Percentiles rank a stretch among this genome's conserved stretches.
phyloP scores from a whole-genome alignment of 2,329 filamentous ascomycete genomes.

The Delphinella strobiligena region DNA sequence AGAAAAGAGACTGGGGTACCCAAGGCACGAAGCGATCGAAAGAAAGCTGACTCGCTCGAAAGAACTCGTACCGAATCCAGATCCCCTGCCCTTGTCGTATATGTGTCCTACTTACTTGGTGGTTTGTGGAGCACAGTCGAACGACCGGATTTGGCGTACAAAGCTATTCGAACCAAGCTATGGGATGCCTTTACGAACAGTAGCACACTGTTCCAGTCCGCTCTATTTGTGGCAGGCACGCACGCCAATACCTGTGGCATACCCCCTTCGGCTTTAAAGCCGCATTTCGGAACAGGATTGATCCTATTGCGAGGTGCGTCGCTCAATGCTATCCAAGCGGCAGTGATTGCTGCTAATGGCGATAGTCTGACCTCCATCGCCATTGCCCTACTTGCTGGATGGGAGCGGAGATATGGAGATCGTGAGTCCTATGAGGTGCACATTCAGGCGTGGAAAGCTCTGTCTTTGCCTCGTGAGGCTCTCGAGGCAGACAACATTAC shows the following conservation, averaged over 20 bases:
- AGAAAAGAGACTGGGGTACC: neutral
- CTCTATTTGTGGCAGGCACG: conserved; percentile 14
- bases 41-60: neutral
- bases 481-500: conserved; percentile 12
- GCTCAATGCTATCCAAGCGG: conserved; percentile 11
- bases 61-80: neutral
- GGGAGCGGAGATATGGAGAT: conserved; percentile 16
- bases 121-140: conserved; percentile 8
- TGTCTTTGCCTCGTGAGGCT: conserved; percentile 9
- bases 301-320: conserved; percentile 13
- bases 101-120: neutral
- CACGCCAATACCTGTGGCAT: conserved; percentile 13
- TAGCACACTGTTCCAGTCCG: conserved; percentile 13
- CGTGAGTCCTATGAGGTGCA: conserved; percentile 12
- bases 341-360: conserved; percentile 7
- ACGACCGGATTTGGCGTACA: conserved; percentile 11
- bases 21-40: neutral
- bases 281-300: conserved; percentile 12
- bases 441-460: conserved; percentile 12
- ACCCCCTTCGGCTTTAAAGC: conserved; percentile 2
- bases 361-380: conserved; percentile 13
- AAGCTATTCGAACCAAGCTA: conserved; percentile 11
- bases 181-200: conserved; percentile 12
- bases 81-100: neutral
- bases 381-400: conserved; percentile 15